Evolutionary conservation across 345 rosid genomes (phyloP), one percentile per base, ranked within the genome.

Genomic region (Mangifera indica): DNA sequence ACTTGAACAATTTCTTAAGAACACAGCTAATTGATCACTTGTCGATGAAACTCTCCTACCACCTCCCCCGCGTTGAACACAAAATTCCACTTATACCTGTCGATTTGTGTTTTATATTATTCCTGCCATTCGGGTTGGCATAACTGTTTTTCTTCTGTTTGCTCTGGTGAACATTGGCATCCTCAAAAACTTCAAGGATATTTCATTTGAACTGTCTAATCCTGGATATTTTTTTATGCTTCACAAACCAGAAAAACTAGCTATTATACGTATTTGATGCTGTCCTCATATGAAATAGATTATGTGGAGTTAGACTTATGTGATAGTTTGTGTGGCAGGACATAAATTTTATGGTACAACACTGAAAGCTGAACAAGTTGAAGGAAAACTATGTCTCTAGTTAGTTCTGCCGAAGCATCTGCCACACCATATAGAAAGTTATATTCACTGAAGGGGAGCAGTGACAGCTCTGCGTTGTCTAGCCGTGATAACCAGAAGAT

Each of bases 341-440:
- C 72, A 20, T 46, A 51, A 25, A 0, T 18, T 72, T n/a, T 74
- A 20, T 66, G 68, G 46, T 62, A 45, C 66, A 52, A 46, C 44
- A 22, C 70, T 67, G 70, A 64, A 71, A 72, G 24, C 76, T 70
- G 74, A 72, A 32, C 53, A 64, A 58, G 45, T 70, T 61, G 20
- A 69, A 63, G 53, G 75, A 77, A 73, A 74, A 72, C 72, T 62
- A 91, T 89, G 97, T 88, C 97, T 48, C 62, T 87, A 70, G 85
- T 93, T 69, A 85, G 89, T 69, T 79, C 95, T n/a, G 75, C 79
- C 32, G 90, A 91, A 79, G 83, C 84, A 71, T 81, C 93, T 18
- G 70, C 85, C 5, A 44, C 86, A 37, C 49, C 91, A 22, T 87
- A 82, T 69, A 75, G 84, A 80, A 85, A 86, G 74, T 84, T 83